phyloP scores from a whole-genome alignment of 768 basidiomycete genomes.

The Russula sp. region DNA sequence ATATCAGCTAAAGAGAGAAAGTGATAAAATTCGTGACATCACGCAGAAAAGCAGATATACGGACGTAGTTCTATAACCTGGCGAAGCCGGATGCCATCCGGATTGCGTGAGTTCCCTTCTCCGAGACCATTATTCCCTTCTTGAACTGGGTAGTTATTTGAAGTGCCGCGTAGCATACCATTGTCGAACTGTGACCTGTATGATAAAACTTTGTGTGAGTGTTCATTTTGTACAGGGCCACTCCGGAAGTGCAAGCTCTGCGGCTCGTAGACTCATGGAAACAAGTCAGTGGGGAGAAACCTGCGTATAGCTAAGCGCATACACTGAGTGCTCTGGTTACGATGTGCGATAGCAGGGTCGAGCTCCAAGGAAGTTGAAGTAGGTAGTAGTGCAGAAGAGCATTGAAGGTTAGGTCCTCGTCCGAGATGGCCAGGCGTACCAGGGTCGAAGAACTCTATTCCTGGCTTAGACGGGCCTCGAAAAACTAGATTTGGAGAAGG shows the following conservation, averaged over 20 bases:
- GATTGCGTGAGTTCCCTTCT: slow-evolving; percentile 17
- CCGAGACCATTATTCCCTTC: neutral
- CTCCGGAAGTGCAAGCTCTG: neutral
- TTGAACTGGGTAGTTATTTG: neutral
- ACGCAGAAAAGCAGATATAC: slow-evolving; percentile 35
- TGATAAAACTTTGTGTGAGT: neutral
- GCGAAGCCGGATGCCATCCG: slow-evolving; percentile 46
- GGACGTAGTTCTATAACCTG: slow-evolving; percentile 59
- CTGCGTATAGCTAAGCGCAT: neutral
- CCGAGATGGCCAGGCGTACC: neutral
- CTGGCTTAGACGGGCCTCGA: neutral
- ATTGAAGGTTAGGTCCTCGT: neutral
- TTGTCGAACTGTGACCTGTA: neutral
- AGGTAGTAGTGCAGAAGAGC: neutral
- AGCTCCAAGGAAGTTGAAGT: neutral
- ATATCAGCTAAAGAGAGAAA: slow-evolving; percentile 56
- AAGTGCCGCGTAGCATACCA: neutral
- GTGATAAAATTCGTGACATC: neutral
- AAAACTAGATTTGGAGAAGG: neutral
- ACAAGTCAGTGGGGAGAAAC: neutral
- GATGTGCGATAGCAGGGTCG: neutral
- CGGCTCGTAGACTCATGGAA: neutral
- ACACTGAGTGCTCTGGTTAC: neutral
- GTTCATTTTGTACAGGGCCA: neutral
- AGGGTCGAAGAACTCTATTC: neutral